A percentile compares a stretch with the other conserved stretches of the same genome.
Evolutionary conservation across 108 stramenopile species (phyloP).

Genomic region (Skeletonema potamos): DNA sequence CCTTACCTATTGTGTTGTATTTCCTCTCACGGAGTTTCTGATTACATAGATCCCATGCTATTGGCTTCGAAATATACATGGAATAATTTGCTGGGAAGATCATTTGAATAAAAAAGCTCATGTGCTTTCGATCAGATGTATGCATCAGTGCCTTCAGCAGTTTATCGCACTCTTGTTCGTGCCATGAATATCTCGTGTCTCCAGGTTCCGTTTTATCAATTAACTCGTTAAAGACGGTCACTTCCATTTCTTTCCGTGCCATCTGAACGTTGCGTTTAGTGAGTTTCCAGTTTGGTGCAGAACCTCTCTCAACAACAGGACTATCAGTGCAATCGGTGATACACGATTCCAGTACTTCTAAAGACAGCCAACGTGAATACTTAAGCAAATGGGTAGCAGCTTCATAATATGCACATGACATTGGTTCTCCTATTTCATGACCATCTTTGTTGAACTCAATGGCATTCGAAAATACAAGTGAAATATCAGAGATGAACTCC

Average conservation of each 20-base stretch:
- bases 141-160: slow-evolving; percentile 79
- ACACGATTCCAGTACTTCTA: slow-evolving; percentile 63
- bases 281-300: slow-evolving; percentile 69
- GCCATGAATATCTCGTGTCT: slow-evolving; percentile 73
- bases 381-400: slow-evolving; percentile 81
- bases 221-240: slow-evolving; percentile 66
- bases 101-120: slow-evolving; percentile 71
- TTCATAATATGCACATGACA: slow-evolving; percentile 87
- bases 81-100: slow-evolving; percentile 77
- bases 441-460: slow-evolving; percentile 83
- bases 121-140: slow-evolving; percentile 66
- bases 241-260: slow-evolving; percentile 81
- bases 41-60: slow-evolving; percentile 78
- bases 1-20: slow-evolving; percentile 60
- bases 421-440: slow-evolving; percentile 77
- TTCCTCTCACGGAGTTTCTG: slow-evolving; percentile 65
- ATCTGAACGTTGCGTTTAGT: slow-evolving; percentile 63
- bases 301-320: slow-evolving; percentile 51
- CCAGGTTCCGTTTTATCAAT: slow-evolving; percentile 76
- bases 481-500: slow-evolving; percentile 80
- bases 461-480: slow-evolving; percentile 81
- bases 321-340: slow-evolving; percentile 47
- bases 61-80: slow-evolving; percentile 80
- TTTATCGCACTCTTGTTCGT: slow-evolving; percentile 80
- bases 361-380: slow-evolving; percentile 82